Evolutionary conservation across 2,329 filamentous ascomycete species (phyloP).

Genomic region (Colletotrichum nymphaeae): DNA sequence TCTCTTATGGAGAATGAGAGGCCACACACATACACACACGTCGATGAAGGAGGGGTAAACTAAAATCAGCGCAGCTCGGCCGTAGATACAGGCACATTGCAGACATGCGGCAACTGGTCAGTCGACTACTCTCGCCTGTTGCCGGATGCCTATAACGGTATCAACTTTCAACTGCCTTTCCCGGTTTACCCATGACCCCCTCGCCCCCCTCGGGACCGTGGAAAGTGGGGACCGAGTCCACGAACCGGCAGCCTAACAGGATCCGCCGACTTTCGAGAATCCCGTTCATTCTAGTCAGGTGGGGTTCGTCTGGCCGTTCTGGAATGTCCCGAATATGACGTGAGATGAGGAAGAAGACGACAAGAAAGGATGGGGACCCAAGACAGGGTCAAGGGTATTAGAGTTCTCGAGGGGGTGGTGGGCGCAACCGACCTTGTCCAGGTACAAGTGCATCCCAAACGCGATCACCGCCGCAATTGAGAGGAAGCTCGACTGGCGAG

Average conservation of each 20-base stretch:
- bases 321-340: slow-evolving; percentile 32
- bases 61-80: background rate
- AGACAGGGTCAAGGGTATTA: slow-evolving; percentile 6
- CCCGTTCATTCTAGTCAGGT: background rate
- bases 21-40: background rate
- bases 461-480: background rate
- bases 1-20: background rate
- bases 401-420: background rate
- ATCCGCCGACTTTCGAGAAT: background rate
- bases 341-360: slow-evolving; percentile 15
- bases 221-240: background rate
- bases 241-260: background rate
- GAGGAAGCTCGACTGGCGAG: background rate
- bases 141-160: background rate
- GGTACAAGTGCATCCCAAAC: slow-evolving; percentile 6
- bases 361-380: background rate
- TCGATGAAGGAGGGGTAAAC: background rate
- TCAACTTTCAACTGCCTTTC: background rate
- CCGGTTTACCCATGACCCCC: background rate
- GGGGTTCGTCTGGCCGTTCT: background rate
- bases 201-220: background rate
- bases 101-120: background rate
- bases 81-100: background rate
- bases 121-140: background rate
- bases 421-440: background rate